Base-by-base conservation (phyloP, 2,329 filamentous ascomycete species). In the Stagonosporopsis chrysanthemi region DNA sequence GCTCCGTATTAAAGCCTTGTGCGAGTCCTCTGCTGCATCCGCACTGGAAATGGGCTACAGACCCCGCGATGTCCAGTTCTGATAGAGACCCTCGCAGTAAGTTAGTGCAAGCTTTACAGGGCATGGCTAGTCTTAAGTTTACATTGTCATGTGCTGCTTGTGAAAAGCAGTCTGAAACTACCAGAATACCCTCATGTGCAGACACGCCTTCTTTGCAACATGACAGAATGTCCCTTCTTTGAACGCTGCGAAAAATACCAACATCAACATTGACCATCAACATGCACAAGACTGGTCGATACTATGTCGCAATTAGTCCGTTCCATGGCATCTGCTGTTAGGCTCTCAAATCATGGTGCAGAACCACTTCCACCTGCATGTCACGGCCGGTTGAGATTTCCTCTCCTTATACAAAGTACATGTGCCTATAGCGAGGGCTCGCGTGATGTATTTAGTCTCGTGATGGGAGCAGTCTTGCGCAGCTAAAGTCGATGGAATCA, bases 401-500 rank as follows among this genome's bases (percentile, higher is more conserved):
- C 6, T 15, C 14, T 22, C 12, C n/a, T 28, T n/a, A 19, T 23
- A 9, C 22, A 14, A 12, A n/a, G 19, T 23, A 17, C 17, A n/a
- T 40, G 35, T 12, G 6, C 15, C 4, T 11, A 28, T 5, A 17
- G 22, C 3, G 12, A 23, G 15, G 17, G 9, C 11, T 23, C 39
- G 24, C 26, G 8, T 19, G 19, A 9, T n/a, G 23, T 4, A 46
- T 6, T 5, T n/a, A 1, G 14, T n/a, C 9, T 15, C 3, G 11
- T 26, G 24, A 14, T 36, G 24, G 12, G 9, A 11, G 22, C 42
- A 15, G 26, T 12, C 23, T 39, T 26, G 54, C 38, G 31, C 35
- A 52, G 54, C 43, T 52, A 33, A 33, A 52, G 54, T 57, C 33
- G 17, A 57, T 52, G 33, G 24, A 17, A 39, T 52, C 48, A 57